Evolutionary conservation across 352 stramenopile genomes (phyloP).

Genomic region (Hyaloperonospora arabidopsidis): DNA sequence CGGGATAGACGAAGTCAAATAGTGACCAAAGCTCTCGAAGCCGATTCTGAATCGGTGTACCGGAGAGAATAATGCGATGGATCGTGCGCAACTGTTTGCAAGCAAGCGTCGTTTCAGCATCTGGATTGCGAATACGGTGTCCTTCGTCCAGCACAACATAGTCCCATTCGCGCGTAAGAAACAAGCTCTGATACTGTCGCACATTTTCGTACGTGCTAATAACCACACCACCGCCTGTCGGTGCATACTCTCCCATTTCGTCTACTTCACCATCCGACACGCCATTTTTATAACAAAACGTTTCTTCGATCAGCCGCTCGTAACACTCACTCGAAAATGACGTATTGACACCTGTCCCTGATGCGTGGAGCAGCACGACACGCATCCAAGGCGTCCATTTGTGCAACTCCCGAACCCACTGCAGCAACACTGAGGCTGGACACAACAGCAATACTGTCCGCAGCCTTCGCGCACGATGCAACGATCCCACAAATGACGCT

Average conservation of each 20-base stretch:
- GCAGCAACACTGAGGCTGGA: slow-evolving; percentile 92
- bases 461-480: slow-evolving; percentile 50
- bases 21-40: slow-evolving; percentile 96
- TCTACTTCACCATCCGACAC: slow-evolving; percentile 14
- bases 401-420: slow-evolving; percentile 90
- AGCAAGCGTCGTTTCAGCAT: slow-evolving; percentile 93
- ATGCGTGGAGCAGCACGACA: slow-evolving; percentile 86
- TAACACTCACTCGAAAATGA: slow-evolving; percentile 37
- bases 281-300: slow-evolving; percentile 30
- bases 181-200: slow-evolving; percentile 83
- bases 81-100: slow-evolving; percentile 89
- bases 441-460: slow-evolving; percentile 87
- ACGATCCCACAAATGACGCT: slow-evolving; percentile 69
- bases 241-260: slow-evolving; percentile 9
- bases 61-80: slow-evolving; percentile 89
- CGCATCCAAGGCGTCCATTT: slow-evolving; percentile 88
- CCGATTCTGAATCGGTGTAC: slow-evolving; percentile 92
- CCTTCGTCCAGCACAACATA: slow-evolving; percentile 99
- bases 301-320: slow-evolving; percentile 54
- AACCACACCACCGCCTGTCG: slow-evolving; percentile 73
- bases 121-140: slow-evolving; percentile 97
- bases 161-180: slow-evolving; percentile 90
- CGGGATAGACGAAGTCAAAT: slow-evolving; percentile 99
- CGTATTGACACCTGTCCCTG: slow-evolving; percentile 45
- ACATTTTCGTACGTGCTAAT: slow-evolving; percentile 97